Base-by-base conservation (phyloP, 129 eudicot species). In the Tanacetum coccineum region DNA sequence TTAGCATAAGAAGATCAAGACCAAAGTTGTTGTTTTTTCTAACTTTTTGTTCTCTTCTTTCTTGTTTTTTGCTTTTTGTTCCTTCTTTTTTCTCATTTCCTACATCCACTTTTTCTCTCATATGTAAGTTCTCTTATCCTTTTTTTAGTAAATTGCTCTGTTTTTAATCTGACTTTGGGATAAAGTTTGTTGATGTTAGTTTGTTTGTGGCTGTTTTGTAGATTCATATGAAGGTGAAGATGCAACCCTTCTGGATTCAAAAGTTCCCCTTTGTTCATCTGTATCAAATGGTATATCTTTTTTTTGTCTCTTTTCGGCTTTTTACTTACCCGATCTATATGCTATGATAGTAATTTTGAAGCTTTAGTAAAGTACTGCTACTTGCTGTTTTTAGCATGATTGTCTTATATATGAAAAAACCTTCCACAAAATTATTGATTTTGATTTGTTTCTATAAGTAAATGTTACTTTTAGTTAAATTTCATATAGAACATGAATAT, bases 261-360 rank as follows among this genome's bases (percentile, higher is more conserved):
- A 77, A 70, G 68, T 59, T 76, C 70, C 86, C 72, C 77, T 80
- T 36, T 92, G 98, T 68, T 86, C 91, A 28, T 85, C 94, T 18
- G 87, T 88, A 25, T 56, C 85, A 59, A 80, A 84, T 72, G 98
- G 98, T 92, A 26, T 69, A 72, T 77, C 25, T n/a, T 67, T 2
- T 18, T 66, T 28, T 11, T 4, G 8, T 3, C 42, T 61, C 12
- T n/a, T 21, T 66, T 11, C 13, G 4, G 17, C 2, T 56, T 4
- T 8, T 13, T 70, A 6, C 5, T 36, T 6, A 36, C 40, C 40
- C 9, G 40, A 6, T 36, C 40, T 36, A 36, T 36, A 36, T 6
- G 40, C 40, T n/a, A n/a, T n/a, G n/a, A n/a, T 36, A 22, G 1
- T 22, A 22, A 36, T 4, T 36, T 1, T 36, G 40, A 36, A 36